A percentile compares a stretch with the other conserved stretches of the same genome.
phyloP scores from a whole-genome alignment of 495 filamentous ascomycete genomes.

The Aspergillus funiculosus region DNA sequence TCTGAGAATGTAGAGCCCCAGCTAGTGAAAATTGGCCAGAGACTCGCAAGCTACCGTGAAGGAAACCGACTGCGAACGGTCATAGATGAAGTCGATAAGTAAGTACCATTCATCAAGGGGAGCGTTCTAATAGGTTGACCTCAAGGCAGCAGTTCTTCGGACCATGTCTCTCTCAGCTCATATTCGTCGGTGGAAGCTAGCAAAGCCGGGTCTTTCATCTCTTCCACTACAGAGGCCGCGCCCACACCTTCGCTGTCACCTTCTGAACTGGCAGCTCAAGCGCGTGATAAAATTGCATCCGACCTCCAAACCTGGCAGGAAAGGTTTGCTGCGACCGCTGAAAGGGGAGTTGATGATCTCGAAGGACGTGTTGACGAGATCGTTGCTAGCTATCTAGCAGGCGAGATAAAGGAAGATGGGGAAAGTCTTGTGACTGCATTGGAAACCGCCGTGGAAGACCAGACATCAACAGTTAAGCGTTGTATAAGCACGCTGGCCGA shows the following conservation, averaged over 20 bases:
- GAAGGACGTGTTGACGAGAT: constrained; percentile 70
- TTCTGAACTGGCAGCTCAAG: constrained; percentile 44
- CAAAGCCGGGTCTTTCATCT: constrained; percentile 19
- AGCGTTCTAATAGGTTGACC: constrained; percentile 14
- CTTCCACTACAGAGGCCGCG: constrained; percentile 21
- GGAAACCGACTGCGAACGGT: constrained; percentile 55
- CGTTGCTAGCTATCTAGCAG: constrained; percentile 61
- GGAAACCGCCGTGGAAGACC: constrained; percentile 54
- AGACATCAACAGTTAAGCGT: constrained; percentile 60
- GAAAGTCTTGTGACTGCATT: constrained; percentile 62
- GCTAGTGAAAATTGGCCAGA: constrained; percentile 82
- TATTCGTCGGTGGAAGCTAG: constrained; percentile 19
- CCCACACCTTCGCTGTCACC: constrained; percentile 29
- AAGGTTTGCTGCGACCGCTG: constrained; percentile 75
- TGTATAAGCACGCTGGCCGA: constrained; percentile 59
- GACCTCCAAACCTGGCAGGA: constrained; percentile 79
- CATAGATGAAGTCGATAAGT: constrained; percentile 52
- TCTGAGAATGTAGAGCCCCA: constrained; percentile 93
- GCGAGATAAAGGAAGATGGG: constrained; percentile 59
- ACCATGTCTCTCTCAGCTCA: constrained; percentile 25
- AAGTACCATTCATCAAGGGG: constrained; percentile 8
- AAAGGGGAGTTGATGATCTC: constrained; percentile 71
- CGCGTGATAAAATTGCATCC: constrained; percentile 62
- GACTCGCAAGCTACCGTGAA: constrained; percentile 77
- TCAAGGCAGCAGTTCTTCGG: constrained; percentile 24